Evolutionary conservation across 768 basidiomycete genomes (phyloP).

Genomic region (Gyrodon lividus): DNA sequence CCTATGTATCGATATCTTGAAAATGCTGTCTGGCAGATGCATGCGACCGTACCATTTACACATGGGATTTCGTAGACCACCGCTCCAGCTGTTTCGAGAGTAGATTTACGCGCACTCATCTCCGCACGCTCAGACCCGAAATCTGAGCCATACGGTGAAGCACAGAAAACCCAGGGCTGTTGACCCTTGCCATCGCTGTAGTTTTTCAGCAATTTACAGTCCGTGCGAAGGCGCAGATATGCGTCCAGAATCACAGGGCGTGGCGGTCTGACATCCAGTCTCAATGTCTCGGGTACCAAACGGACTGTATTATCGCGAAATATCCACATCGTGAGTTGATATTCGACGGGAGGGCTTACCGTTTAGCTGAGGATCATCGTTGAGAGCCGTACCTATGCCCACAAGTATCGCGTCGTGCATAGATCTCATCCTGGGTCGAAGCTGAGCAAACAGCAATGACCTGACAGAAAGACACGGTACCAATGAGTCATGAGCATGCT

Average conservation of each 20-base stretch:
- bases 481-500: conserved; percentile 95
- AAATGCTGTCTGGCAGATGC: background rate
- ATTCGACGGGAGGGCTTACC: conserved; percentile 44
- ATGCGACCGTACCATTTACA: conserved; percentile 34
- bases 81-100: conserved; percentile 67
- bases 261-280: conserved; percentile 50
- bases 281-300: conserved; percentile 44
- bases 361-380: conserved; percentile 94
- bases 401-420: conserved; percentile 93
- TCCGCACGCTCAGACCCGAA: conserved; percentile 8
- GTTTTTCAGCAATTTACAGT: conserved; percentile 72
- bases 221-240: conserved; percentile 58
- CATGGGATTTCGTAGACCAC: conserved; percentile 52
- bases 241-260: conserved; percentile 85
- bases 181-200: conserved; percentile 55
- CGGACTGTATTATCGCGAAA: conserved; percentile 42
- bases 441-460: background rate
- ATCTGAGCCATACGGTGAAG: conserved; percentile 16
- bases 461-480: conserved; percentile 37
- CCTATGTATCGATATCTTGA: conserved; percentile 24
- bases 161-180: conserved; percentile 73
- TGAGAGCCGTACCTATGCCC: conserved; percentile 85
- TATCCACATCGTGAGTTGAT: background rate
- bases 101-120: conserved; percentile 35
- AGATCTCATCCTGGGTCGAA: conserved; percentile 69